These are phyloP conservation scores for Pythium phragmiticola DNA, from an alignment of 352 stramenopile genomes.

Conservation along the genomic window DNA sequence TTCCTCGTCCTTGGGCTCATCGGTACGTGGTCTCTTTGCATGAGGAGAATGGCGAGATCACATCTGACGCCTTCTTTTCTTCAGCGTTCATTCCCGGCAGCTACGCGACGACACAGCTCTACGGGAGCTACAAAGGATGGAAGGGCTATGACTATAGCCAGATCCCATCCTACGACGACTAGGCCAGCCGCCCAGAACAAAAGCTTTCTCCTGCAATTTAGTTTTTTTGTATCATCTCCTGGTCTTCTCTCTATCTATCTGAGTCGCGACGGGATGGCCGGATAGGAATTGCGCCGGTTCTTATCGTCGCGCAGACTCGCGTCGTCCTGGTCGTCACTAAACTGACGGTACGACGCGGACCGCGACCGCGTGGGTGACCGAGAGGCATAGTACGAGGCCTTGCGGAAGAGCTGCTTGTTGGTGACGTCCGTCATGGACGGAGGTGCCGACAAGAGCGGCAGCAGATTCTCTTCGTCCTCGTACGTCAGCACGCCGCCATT, in stretches of 20 bases:
- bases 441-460: constrained; percentile 49
- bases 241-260: not conserved
- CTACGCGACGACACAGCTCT: constrained; percentile 78
- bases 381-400: constrained; percentile 48
- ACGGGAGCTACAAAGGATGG: constrained; percentile 81
- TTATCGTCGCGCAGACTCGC: constrained; percentile 12
- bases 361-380: not conserved
- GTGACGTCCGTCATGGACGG: constrained; percentile 40
- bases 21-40: constrained; percentile 28
- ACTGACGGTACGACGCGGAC: constrained; percentile 19
- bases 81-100: constrained; percentile 83
- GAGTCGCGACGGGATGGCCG: constrained; percentile 15
- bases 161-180: constrained; percentile 85
- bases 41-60: no score
- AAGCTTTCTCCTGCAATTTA: no score
- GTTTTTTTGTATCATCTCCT: not conserved
- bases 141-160: constrained; percentile 85
- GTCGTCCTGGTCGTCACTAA: constrained; percentile 17
- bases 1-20: constrained; percentile 81
- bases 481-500: constrained; percentile 30
- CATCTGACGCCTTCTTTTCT: not conserved
- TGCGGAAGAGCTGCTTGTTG: constrained; percentile 50
- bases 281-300: constrained; percentile 42
- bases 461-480: constrained; percentile 57
- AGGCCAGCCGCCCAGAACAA: not conserved